Conservation (phyloP, 169 alveolate genomes). For the Plasmodium sp. region DNA sequence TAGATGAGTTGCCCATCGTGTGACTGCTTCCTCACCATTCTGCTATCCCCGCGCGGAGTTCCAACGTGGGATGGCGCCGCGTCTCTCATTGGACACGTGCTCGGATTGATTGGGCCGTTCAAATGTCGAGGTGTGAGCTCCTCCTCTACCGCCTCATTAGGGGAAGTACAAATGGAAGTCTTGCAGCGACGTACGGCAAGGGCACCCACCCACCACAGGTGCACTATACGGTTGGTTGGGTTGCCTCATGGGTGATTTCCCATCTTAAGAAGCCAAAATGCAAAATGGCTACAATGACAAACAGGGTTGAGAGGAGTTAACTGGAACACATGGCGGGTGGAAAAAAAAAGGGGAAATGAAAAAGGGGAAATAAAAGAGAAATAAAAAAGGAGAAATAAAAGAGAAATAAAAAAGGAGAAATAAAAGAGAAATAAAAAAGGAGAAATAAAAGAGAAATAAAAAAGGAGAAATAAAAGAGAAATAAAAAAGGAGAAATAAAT, state of each 20-base stretch:
- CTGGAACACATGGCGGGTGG: background rate
- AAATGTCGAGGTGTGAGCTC: background rate
- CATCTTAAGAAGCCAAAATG: background rate
- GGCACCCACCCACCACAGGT: background rate
- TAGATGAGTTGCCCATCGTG: background rate
- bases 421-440: background rate
- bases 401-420: background rate
- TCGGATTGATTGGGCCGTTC: background rate
- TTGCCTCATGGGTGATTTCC: background rate
- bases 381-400: background rate
- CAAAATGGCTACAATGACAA: background rate
- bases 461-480: background rate
- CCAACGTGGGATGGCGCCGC: background rate
- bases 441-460: no score
- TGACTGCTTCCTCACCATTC: background rate
- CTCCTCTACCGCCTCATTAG: no score
- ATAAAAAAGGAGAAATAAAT: background rate
- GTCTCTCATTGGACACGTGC: background rate
- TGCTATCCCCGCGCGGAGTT: background rate
- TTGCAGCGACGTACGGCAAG: background rate
- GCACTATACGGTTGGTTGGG: background rate
- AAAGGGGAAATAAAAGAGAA: background rate
- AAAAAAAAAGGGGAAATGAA: no score
- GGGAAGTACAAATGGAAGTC: background rate
- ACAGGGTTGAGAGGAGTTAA: background rate